phyloP scores from a whole-genome alignment of 805 yeast genomes.

The Candida pini region DNA sequence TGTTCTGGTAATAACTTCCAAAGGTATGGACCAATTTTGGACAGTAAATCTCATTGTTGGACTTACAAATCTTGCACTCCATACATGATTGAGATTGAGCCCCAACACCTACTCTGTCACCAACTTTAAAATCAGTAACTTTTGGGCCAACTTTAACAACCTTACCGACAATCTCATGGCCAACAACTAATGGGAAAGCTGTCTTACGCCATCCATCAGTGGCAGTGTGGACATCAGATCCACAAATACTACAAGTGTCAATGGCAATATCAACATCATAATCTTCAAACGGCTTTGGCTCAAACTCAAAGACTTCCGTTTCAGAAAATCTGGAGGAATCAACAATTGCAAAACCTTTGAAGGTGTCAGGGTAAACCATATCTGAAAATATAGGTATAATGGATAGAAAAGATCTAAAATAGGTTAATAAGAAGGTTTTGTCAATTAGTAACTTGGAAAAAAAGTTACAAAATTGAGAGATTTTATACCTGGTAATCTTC shows the following conservation, averaged over 20 bases:
- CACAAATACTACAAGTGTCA: constrained; percentile 50
- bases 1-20: constrained; percentile 23
- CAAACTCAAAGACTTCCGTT: constrained; percentile 23
- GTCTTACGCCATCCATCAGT: constrained; percentile 42
- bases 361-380: constrained; percentile 33
- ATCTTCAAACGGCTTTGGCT: constrained; percentile 33
- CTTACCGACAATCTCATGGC: constrained; percentile 63
- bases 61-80: constrained; percentile 54
- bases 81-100: constrained; percentile 61
- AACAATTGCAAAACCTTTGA: constrained; percentile 34
- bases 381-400: too few species aligned
- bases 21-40: constrained; percentile 32
- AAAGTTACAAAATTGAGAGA: too few species aligned
- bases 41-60: constrained; percentile 43
- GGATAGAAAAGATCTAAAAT: too few species aligned
- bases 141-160: constrained; percentile 56
- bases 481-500: too few species aligned
- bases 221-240: constrained; percentile 52
- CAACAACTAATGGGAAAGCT: constrained; percentile 35
- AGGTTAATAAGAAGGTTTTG: too few species aligned
- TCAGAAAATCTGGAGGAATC: constrained; percentile 31
- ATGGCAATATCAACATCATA: constrained; percentile 41
- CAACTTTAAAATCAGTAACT: constrained; percentile 48
- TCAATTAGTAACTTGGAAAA: too few species aligned
- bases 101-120: constrained; percentile 79